These are phyloP conservation scores for Trichosporon sp. DNA, from an alignment of 1,284 basidiomycete genomes.

Conservation along the genomic window DNA sequence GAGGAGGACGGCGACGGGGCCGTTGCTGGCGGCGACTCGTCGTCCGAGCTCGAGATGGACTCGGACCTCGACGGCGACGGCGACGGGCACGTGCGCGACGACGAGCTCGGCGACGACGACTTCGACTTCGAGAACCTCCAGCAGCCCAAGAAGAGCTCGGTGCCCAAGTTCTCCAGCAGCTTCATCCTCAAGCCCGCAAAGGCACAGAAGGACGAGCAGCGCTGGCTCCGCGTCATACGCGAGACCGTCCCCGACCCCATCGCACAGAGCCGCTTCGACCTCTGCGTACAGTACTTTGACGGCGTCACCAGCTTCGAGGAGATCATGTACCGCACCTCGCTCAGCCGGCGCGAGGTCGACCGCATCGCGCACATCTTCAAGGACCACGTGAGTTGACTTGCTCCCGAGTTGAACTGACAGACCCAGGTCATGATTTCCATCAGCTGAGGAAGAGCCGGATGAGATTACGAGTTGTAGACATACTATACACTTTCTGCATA, in stretches of 20 bases:
- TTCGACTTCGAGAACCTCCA: conserved; percentile 30
- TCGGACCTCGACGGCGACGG: conserved; percentile 33
- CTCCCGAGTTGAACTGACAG: not conserved
- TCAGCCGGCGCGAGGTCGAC: conserved; percentile 41
- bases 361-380: conserved; percentile 35
- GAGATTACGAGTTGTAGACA: not conserved
- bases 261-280: conserved; percentile 41
- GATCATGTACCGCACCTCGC: conserved; percentile 45
- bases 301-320: conserved; percentile 47
- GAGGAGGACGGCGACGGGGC: not conserved
- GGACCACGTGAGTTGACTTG: conserved; percentile 34
- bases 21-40: no score
- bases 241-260: conserved; percentile 35
- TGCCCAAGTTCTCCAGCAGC: conserved; percentile 32
- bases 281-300: conserved; percentile 48
- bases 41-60: conserved; percentile 40
- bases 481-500: not conserved
- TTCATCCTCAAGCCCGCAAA: conserved; percentile 42
- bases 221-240: conserved; percentile 44
- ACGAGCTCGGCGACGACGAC: conserved; percentile 18
- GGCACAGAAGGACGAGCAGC: conserved; percentile 45
- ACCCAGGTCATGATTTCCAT: not conserved
- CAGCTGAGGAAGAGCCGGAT: not conserved
- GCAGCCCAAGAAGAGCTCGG: conserved; percentile 23
- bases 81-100: conserved; percentile 11